Evolutionary conservation across 257 asterid genomes (phyloP), one percentile per base, ranked within the genome.

Genomic region (Penstemon eatonii): DNA sequence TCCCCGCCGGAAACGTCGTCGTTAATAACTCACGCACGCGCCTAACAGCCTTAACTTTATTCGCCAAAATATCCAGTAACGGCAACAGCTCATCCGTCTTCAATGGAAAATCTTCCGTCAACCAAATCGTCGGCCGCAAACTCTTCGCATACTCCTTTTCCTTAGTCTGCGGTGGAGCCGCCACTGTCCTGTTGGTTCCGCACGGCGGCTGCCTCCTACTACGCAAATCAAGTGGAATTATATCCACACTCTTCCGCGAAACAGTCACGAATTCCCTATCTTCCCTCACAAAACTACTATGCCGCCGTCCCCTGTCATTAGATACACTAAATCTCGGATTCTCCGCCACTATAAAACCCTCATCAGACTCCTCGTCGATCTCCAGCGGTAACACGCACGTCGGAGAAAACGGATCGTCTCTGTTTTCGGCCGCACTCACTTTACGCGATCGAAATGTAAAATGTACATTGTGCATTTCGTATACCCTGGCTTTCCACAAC

Each of bases 11-110:
- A 67, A 94, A 94, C 87, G 91, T 91, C 73, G 97, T 86, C 85
- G 96, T 94, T 63, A 94, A 84, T 54, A 94, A 84, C 83, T 94
- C 99, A 69, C 99, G 83, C 96, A 94, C 77, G 67, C 97, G 96
- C 70, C 92, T 77, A 9, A 94, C 86, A 42, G 97, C 96, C 78
- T 94, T 94, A 5, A 94, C 95, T 76, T 94, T 94, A 73, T 80
- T 83, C 7, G 86, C 97, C 74, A 94, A 56, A 33, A 94, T 87
- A 76, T 94, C 99, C 0, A 94, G 95, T 70, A 94, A 78, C 81
- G 99, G 97, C 70, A 89, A 78, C 42, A 94, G 65, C 86, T 94
- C 97, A 81, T 87, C 97, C 81, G 96, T 88, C 79, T 87, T 93
- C 65, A 93, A 59, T 65, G 99, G 99, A 7, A 93, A 93, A 66